phyloP scores from a whole-genome alignment of 2,329 filamentous ascomycete species.

The Fusarium bactridioides region DNA sequence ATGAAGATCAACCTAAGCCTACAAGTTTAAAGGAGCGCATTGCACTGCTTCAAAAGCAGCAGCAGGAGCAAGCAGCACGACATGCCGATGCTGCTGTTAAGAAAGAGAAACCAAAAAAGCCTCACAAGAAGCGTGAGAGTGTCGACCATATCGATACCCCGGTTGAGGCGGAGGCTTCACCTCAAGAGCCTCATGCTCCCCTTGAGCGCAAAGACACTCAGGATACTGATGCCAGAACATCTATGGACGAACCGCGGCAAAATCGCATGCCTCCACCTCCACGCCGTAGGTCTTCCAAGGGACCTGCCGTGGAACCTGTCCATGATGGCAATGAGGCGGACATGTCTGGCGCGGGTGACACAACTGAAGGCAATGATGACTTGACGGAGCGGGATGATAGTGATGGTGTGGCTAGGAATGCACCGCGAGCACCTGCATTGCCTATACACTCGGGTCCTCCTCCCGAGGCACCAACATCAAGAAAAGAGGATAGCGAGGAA shows the following conservation, averaged over 20 bases:
- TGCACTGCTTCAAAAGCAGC: constrained; percentile 90
- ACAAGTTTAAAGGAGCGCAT: constrained; percentile 95
- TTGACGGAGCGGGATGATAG: constrained; percentile 77
- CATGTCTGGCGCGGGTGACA: constrained; percentile 70
- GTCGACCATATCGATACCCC: constrained; percentile 43
- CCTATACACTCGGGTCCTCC: constrained; percentile 36
- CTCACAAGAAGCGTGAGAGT: constrained; percentile 72
- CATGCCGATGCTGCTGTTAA: constrained; percentile 80
- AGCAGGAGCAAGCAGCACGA: constrained; percentile 85
- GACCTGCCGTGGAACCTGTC: constrained; percentile 50
- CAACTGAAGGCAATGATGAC: constrained; percentile 67
- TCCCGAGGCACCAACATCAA: constrained; percentile 21
- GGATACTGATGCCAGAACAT: constrained; percentile 58
- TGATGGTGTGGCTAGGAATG: constrained; percentile 62
- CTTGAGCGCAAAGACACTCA: constrained; percentile 58
- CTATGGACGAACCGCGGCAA: constrained; percentile 56
- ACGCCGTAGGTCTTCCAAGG: constrained; percentile 63
- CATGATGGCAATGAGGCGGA: constrained; percentile 72
- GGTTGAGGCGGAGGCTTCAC: constrained; percentile 42
- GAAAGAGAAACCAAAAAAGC: constrained; percentile 86
- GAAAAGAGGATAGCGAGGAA: constrained; percentile 63
- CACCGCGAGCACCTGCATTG: constrained; percentile 52
- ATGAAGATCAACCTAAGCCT: constrained; percentile 87
- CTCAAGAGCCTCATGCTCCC: constrained; percentile 36
- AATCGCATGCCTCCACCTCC: constrained; percentile 51